A percentile compares a stretch with the other conserved stretches of the same genome.
phyloP scores from a whole-genome alignment of 176 grass and related monocot species.

The Oryza glumipatula region DNA sequence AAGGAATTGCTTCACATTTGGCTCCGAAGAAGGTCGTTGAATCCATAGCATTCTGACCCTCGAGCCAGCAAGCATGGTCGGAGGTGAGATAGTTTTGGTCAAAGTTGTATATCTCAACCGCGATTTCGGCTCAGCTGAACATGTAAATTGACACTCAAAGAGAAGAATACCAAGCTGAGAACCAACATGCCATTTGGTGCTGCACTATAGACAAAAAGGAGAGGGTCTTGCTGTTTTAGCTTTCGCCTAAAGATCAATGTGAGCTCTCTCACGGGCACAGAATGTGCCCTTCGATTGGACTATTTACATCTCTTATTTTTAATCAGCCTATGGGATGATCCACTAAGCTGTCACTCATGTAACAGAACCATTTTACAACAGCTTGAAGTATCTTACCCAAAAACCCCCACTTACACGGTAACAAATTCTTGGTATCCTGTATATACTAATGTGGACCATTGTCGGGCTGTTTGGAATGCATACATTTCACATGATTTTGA shows the following conservation, averaged over 20 bases:
- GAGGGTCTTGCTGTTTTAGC: constrained; percentile 9
- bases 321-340: constrained; percentile 20
- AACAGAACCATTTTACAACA: neutral
- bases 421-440: too few relatives aligned
- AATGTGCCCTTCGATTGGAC: constrained; percentile 44
- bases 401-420: neutral
- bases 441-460: too few relatives aligned
- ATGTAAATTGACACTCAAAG: constrained; percentile 49
- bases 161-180: constrained; percentile 33
- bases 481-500: too few relatives aligned
- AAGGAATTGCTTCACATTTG: constrained; percentile 24
- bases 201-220: neutral
- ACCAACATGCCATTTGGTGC: neutral
- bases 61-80: neutral
- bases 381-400: neutral
- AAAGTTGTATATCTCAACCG: constrained; percentile 46
- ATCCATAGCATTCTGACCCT: constrained; percentile 12
- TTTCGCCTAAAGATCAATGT: constrained; percentile 23
- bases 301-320: neutral
- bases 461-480: too few relatives aligned
- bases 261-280: constrained; percentile 21
- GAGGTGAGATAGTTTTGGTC: constrained; percentile 43
- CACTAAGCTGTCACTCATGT: constrained; percentile 28
- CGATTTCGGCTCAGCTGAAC: constrained; percentile 28
- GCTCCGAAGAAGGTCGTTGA: neutral